Conservation (phyloP, 2,329 filamentous ascomycete species). For the Orbilia ellipsospora region DNA sequence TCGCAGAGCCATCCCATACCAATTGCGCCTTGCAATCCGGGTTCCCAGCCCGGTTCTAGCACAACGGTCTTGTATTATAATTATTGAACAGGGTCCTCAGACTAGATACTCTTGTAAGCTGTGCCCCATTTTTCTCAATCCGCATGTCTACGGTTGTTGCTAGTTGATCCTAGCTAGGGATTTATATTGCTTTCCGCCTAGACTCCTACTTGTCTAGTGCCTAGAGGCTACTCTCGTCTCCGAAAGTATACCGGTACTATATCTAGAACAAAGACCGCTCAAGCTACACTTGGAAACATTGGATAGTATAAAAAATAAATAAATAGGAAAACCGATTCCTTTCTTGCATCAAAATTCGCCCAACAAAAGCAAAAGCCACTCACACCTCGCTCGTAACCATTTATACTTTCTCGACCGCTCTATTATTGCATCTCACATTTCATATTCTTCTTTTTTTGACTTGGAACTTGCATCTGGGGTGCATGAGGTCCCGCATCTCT, state of each 20-base stretch:
- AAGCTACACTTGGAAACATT: constrained; percentile 12
- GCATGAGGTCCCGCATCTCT: constrained; percentile 27
- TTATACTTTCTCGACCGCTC: constrained; percentile 10
- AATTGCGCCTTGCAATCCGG: constrained; percentile 18
- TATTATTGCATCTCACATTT: constrained; percentile 34
- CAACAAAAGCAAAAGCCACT: constrained; percentile 24
- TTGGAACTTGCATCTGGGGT: constrained; percentile 39
- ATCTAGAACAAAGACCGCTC: constrained; percentile 25
- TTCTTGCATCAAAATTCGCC: constrained; percentile 16
- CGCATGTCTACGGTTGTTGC: constrained; percentile 18
- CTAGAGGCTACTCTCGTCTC: constrained; percentile 25
- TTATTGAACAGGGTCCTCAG: constrained; percentile 25
- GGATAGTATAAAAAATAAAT: constrained; percentile 39
- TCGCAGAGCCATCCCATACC: constrained; percentile 36
- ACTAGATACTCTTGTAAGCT: constrained; percentile 30
- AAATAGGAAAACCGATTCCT: constrained; percentile 13
- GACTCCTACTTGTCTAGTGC: constrained; percentile 14
- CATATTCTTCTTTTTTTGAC: constrained; percentile 22
- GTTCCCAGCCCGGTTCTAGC: constrained; percentile 20
- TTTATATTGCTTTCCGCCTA: constrained; percentile 20
- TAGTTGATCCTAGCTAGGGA: constrained; percentile 9
- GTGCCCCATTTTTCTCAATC: constrained; percentile 34
- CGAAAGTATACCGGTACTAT: constrained; percentile 17
- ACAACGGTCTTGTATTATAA: constrained; percentile 30
- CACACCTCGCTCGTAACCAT: constrained; percentile 16